A percentile compares a stretch with the other conserved stretches of the same genome.
Conservation (phyloP, 192 early-diverging fungal species). For the Rhizophagus clarus region DNA sequence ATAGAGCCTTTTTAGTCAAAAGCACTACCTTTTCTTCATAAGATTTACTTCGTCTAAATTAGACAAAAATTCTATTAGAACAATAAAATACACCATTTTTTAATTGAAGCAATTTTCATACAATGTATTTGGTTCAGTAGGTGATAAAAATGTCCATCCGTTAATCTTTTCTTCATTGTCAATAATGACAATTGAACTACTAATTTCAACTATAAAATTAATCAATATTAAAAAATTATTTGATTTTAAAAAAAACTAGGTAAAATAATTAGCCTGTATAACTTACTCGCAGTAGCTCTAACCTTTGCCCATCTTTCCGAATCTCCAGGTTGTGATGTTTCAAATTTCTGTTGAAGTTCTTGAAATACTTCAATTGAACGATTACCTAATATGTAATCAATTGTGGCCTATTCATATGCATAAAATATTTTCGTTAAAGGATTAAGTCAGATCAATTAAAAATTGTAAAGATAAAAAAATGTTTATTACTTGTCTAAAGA, state of each 20-base stretch:
- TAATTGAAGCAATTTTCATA: slow-evolving; percentile 25
- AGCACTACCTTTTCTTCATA: slow-evolving; percentile 70
- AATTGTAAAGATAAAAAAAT: neutral
- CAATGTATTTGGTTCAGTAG: slow-evolving; percentile 51
- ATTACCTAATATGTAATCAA: slow-evolving; percentile 56
- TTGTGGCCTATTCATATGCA: slow-evolving; percentile 40
- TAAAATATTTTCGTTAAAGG: neutral
- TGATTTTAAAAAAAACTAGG: neutral
- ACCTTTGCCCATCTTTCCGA: slow-evolving; percentile 41
- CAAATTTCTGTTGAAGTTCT: slow-evolving; percentile 37
- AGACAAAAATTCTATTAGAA: neutral
- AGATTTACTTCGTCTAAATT: slow-evolving; percentile 33
- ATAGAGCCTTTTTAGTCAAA: slow-evolving; percentile 63
- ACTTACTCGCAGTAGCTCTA: slow-evolving; percentile 46
- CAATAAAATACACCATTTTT: too few species aligned
- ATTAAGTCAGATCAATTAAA: neutral
- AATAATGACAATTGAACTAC: slow-evolving; percentile 63
- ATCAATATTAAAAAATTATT: neutral
- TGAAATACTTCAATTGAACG: slow-evolving; percentile 37
- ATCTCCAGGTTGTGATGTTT: slow-evolving; percentile 46
- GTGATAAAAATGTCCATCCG: slow-evolving; percentile 67
- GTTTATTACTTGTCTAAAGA: slow-evolving; percentile 56
- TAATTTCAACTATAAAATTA: slow-evolving; percentile 45
- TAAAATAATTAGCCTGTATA: neutral
- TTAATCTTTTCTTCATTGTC: slow-evolving; percentile 60